Percentiles rank a stretch among this genome's conserved stretches.
Conservation (phyloP, 768 basidiomycete genomes). For the Agrocybe praecox region DNA sequence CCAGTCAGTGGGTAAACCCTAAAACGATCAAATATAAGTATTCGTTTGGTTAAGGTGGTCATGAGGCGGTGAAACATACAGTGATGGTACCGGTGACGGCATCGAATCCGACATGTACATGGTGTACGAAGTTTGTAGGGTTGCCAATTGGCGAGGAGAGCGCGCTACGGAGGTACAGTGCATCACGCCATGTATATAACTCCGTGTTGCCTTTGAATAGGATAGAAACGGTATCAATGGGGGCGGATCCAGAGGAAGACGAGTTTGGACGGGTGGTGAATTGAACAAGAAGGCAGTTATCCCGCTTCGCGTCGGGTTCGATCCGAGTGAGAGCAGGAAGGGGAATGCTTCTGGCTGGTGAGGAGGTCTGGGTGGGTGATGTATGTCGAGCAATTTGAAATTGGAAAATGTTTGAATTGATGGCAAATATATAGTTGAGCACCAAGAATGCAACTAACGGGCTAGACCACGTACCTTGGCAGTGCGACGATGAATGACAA, state of each 20-base stretch:
- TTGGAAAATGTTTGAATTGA: neutral
- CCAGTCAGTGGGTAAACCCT: conserved; percentile 22
- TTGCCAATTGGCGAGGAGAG: conserved; percentile 28
- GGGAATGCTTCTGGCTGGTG: conserved; percentile 23
- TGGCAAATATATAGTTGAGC: neutral
- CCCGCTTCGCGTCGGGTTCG: conserved; percentile 25
- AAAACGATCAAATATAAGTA: neutral
- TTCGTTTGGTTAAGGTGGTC: neutral
- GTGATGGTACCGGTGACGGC: conserved; percentile 28
- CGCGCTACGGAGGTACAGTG: conserved; percentile 28
- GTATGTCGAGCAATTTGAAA: neutral
- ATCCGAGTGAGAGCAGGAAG: conserved; percentile 25
- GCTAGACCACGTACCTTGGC: conserved; percentile 59
- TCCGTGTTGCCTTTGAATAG: conserved; percentile 29
- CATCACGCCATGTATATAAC: conserved; percentile 32
- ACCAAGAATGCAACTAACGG: neutral
- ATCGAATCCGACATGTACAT: conserved; percentile 35
- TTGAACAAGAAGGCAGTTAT: conserved; percentile 25
- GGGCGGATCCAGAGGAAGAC: conserved; percentile 14
- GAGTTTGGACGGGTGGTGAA: conserved; percentile 17
- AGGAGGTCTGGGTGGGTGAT: conserved; percentile 18
- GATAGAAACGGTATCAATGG: conserved; percentile 27
- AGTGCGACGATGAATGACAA: conserved; percentile 65
- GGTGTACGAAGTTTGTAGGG: conserved; percentile 34
- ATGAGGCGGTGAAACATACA: conserved; percentile 11